phyloP scores from a whole-genome alignment of 345 rosid genomes.

The Gossypium sturtianum region DNA sequence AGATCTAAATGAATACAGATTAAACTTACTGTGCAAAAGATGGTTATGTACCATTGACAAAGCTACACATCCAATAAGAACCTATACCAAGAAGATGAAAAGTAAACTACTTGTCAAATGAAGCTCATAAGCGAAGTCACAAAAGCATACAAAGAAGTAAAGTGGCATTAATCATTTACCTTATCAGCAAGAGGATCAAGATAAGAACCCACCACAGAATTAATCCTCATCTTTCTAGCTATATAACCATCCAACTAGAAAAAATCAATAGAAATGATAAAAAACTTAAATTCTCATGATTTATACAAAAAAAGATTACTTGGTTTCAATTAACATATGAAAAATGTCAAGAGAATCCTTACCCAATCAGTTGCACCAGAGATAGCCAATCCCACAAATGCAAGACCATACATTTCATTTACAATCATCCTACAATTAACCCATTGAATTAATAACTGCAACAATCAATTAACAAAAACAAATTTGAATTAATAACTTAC shows the following conservation, averaged over 20 bases:
- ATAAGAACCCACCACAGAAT: conserved; percentile 95
- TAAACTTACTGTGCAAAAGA: conserved; percentile 74
- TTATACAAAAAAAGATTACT: not conserved
- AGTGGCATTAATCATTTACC: conserved; percentile 31
- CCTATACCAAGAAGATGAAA: conserved; percentile 34
- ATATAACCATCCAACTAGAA: conserved; percentile 80
- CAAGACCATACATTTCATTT: conserved; percentile 68
- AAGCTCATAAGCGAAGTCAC: not conserved
- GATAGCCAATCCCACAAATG: conserved; percentile 62
- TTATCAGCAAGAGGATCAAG: conserved; percentile 98
- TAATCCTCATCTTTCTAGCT: conserved; percentile 83
- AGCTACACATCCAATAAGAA: conserved; percentile 86
- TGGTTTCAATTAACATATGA: not conserved
- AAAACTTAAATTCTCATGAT: not conserved
- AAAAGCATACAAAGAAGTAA: not conserved
- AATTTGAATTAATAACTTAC: conserved; percentile 24
- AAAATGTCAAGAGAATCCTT: conserved; percentile 2
- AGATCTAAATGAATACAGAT: conserved; percentile 1
- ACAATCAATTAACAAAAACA: not conserved
- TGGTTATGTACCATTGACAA: conserved; percentile 78
- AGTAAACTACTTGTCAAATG: not conserved
- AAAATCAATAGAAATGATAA: conserved; percentile 5
- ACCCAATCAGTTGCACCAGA: conserved; percentile 96
- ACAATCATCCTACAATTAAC: conserved; percentile 67
- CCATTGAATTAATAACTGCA: not conserved